A percentile compares a stretch with the other conserved stretches of the same genome.
Conservation (phyloP, 2,329 filamentous ascomycete genomes). For the Hypomyces rosellus region DNA sequence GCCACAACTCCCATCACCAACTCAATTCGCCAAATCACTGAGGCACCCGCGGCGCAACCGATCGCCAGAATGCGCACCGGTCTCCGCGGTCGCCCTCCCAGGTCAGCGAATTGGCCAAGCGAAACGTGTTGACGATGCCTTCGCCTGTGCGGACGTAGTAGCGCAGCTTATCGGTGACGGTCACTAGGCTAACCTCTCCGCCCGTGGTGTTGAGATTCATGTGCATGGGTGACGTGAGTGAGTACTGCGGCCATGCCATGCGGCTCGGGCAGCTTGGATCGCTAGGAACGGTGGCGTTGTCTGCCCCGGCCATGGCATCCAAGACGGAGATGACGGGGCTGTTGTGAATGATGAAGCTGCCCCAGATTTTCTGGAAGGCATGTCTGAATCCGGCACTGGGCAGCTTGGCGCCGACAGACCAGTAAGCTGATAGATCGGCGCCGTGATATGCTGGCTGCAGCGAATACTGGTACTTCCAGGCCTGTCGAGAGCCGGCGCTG, state of each 20-base stretch:
- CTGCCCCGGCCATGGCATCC: conserved; percentile 20
- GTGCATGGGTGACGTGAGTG: conserved; percentile 26
- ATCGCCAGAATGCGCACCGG: conserved; percentile 40
- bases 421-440: conserved; percentile 31
- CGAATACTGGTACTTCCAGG: conserved; percentile 45
- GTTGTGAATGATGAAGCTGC: conserved; percentile 38
- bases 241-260: conserved; percentile 30
- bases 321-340: conserved; percentile 31
- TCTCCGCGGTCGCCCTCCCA: conserved; percentile 43
- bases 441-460: conserved; percentile 35
- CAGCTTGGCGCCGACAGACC: conserved; percentile 22
- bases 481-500: conserved; percentile 21
- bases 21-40: background rate
- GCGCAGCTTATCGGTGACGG: conserved; percentile 22
- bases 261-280: conserved; percentile 18
- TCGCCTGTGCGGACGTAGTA: conserved; percentile 19
- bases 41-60: conserved; percentile 8
- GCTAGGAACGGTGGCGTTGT: conserved; percentile 21
- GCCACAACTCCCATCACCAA: background rate
- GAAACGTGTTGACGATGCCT: conserved; percentile 29
- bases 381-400: conserved; percentile 22
- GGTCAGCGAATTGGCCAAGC: conserved; percentile 33
- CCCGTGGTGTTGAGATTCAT: conserved; percentile 44
- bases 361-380: conserved; percentile 38
- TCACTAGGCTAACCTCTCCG: conserved; percentile 19